Evolutionary conservation across 108 stramenopile species (phyloP).

Genomic region (Pseudonitzschia pungens): DNA sequence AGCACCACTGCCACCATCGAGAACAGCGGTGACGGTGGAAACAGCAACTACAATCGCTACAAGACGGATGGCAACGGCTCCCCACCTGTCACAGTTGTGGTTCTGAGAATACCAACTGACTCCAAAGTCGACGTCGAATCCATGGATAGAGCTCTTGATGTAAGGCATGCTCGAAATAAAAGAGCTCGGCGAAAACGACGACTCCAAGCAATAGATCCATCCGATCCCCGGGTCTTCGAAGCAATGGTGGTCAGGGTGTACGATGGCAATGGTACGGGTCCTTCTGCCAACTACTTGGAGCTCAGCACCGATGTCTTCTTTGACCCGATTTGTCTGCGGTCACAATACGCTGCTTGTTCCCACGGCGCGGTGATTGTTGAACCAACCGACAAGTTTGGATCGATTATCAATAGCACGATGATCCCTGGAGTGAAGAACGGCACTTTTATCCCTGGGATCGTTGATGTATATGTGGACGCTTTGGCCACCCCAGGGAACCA

Average conservation of each 20-base stretch:
- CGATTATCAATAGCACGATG: slow-evolving; percentile 39
- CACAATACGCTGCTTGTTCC: slow-evolving; percentile 13
- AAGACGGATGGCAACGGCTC: too few species aligned
- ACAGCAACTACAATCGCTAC: not conserved
- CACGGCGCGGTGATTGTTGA: not conserved
- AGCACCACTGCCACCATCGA: not conserved
- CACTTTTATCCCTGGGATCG: not conserved
- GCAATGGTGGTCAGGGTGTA: slow-evolving; percentile 3
- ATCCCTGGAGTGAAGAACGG: slow-evolving; percentile 24
- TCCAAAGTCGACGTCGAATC: not conserved
- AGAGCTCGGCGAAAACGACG: not conserved
- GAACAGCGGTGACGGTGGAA: not conserved
- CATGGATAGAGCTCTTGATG: not conserved
- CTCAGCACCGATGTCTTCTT: slow-evolving; percentile 2
- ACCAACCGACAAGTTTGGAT: not conserved
- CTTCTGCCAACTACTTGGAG: not conserved
- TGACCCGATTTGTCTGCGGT: not conserved
- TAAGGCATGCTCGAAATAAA: not conserved
- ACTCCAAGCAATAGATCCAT: not conserved
- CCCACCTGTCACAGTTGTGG: not conserved
- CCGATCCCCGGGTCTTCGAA: not conserved
- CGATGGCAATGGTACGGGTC: not conserved
- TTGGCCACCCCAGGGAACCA: not conserved
- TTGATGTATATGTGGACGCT: not conserved
- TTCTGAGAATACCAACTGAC: not conserved